Evolutionary conservation across 106 monocot species (phyloP).

Genomic region (Narthecium ossifragum): DNA sequence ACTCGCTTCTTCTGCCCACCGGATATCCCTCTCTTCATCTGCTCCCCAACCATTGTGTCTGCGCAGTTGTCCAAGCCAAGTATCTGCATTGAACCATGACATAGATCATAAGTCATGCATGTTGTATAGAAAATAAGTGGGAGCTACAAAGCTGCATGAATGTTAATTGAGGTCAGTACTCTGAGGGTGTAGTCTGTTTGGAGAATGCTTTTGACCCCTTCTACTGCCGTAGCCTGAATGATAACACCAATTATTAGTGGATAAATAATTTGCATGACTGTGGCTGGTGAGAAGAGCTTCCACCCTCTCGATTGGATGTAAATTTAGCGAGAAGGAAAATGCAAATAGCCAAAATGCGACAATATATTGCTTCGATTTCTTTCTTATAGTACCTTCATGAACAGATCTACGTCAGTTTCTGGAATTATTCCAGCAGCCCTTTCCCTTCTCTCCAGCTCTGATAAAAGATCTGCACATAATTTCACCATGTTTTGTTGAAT

Average conservation of each 20-base stretch:
- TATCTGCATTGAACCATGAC: constrained; percentile 51
- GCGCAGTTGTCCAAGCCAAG: constrained; percentile 58
- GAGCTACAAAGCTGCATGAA: too few species aligned
- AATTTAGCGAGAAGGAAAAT: too few species aligned
- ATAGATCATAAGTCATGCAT: not conserved
- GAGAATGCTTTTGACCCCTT: not conserved
- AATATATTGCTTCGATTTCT: too few species aligned
- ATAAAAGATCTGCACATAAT: not conserved
- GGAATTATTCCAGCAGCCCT: not conserved
- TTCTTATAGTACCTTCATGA: not conserved
- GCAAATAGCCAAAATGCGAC: not conserved
- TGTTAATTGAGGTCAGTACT: too few species aligned
- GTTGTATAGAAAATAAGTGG: not conserved
- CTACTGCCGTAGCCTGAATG: constrained; percentile 1
- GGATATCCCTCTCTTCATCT: constrained; percentile 56
- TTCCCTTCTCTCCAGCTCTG: not conserved
- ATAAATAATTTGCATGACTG: too few species aligned
- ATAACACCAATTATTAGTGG: too few species aligned
- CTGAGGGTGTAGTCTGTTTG: not conserved
- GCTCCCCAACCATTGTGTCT: constrained; percentile 45
- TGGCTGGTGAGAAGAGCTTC: too few species aligned
- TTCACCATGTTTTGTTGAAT: too few species aligned
- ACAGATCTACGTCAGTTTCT: not conserved
- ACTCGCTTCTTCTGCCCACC: constrained; percentile 64
- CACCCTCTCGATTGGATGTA: too few species aligned